A percentile compares a stretch with the other conserved stretches of the same genome.
phyloP scores from a whole-genome alignment of 1,284 basidiomycete species.

The Apiotrichum veenhuisii region DNA sequence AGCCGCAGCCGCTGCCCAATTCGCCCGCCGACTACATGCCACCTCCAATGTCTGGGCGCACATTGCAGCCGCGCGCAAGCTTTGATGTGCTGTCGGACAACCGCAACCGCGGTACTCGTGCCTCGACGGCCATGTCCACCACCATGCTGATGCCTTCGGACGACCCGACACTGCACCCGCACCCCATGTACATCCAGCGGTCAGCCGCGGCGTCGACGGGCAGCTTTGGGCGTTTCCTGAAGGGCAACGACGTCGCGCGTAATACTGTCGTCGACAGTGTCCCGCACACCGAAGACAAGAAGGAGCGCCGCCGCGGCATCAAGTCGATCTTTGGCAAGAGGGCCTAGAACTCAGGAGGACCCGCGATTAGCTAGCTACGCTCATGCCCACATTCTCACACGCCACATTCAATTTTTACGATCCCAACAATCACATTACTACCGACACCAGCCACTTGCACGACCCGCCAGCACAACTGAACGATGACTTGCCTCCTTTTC shows the following conservation, averaged over 20 bases:
- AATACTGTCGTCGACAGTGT: slow-evolving; percentile 6
- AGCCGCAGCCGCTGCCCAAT: slow-evolving; percentile 1
- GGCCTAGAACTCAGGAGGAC: neutral
- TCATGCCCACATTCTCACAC: neutral
- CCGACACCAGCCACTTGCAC: no score
- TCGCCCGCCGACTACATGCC: neutral
- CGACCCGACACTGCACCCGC: slow-evolving; percentile 9
- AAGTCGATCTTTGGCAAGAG: slow-evolving; percentile 20
- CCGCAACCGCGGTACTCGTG: slow-evolving; percentile 2
- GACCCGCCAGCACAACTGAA: no score
- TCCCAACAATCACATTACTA: neutral
- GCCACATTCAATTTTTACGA: neutral
- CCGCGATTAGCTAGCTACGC: neutral
- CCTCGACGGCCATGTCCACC: slow-evolving; percentile 10
- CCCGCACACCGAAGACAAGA: slow-evolving; percentile 12
- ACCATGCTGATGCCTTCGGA: neutral
- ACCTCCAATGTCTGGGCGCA: slow-evolving; percentile 3
- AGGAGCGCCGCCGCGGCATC: slow-evolving; percentile 21
- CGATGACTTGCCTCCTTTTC: neutral
- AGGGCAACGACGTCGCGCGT: slow-evolving; percentile 4
- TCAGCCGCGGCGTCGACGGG: slow-evolving; percentile 20
- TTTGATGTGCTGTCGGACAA: slow-evolving; percentile 15
- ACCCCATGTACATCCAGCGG: slow-evolving; percentile 34
- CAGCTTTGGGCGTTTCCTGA: slow-evolving; percentile 23
- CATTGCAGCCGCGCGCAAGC: slow-evolving; percentile 21